Percentiles rank a stretch among this genome's conserved stretches.
Conservation (phyloP, 139 green algal species). For the Chlorella sorokiniana region DNA sequence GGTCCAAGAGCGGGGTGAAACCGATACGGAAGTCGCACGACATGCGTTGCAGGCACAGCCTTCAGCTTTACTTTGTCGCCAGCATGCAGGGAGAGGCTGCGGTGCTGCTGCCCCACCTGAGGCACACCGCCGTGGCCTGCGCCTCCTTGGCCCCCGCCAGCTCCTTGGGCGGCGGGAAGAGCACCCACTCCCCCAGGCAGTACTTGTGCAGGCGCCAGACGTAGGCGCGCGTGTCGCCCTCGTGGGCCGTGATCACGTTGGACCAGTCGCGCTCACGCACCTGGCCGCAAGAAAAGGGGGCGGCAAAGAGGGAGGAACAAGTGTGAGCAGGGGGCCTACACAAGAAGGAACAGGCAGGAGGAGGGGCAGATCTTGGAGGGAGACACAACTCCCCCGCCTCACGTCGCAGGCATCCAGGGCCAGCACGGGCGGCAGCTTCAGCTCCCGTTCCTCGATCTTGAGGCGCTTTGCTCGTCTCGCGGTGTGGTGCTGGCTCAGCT, state of each 20-base stretch:
- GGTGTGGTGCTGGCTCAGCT: conserved; percentile 89
- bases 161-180: conserved; percentile 56
- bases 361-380: neutral
- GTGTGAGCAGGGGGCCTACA: neutral
- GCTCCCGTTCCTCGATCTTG: conserved; percentile 73
- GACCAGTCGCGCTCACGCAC: conserved; percentile 95
- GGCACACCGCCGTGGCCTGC: conserved; percentile 68
- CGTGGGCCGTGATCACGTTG: conserved; percentile 95
- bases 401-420: conserved; percentile 73
- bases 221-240: conserved; percentile 83
- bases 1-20: neutral
- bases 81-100: too few relatives aligned
- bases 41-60: neutral
- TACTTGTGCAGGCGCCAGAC: conserved; percentile 89
- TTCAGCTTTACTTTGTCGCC: too few relatives aligned
- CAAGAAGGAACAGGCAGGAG: neutral
- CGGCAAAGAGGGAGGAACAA: neutral
- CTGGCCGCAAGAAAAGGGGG: conserved; percentile 34
- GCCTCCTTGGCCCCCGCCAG: conserved; percentile 17
- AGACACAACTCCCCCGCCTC: neutral
- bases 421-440: conserved; percentile 84
- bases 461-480: conserved; percentile 74
- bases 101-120: conserved; percentile 37
- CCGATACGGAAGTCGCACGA: neutral
- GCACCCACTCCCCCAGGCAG: conserved; percentile 71